Percentiles rank a stretch among this genome's conserved stretches.
Evolutionary conservation across 352 stramenopile species (phyloP).

Genomic region (Phytophthora megakarya): DNA sequence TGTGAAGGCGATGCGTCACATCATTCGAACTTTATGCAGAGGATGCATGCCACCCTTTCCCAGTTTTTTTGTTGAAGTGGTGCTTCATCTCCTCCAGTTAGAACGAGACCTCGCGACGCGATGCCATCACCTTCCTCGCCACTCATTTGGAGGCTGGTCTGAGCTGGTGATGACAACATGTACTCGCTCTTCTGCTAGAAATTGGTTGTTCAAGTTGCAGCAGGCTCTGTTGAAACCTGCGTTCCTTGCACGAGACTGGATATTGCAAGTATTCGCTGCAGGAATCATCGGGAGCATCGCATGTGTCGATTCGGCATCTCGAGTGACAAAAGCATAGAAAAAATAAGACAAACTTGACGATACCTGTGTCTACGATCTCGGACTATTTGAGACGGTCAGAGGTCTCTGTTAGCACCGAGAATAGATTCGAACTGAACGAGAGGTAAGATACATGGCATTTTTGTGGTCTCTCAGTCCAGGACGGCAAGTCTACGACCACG

Average conservation of each 20-base stretch:
- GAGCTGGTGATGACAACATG: background rate
- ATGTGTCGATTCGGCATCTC: slow-evolving; percentile 5
- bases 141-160: background rate
- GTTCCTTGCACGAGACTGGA: background rate
- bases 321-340: slow-evolving; percentile 17
- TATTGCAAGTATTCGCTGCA: background rate
- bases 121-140: background rate
- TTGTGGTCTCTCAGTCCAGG: slow-evolving; percentile 24
- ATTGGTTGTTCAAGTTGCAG: background rate
- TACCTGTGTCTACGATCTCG: slow-evolving; percentile 1
- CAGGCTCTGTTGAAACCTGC: background rate
- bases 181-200: background rate
- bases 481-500: too few relatives aligned
- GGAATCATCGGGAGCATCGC: background rate
- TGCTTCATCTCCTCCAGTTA: slow-evolving; percentile 8
- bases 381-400: background rate
- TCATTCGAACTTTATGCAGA: slow-evolving; percentile 13
- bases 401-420: too few relatives aligned
- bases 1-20: slow-evolving; percentile 1
- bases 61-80: slow-evolving; percentile 16
- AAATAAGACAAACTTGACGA: slow-evolving; percentile 19
- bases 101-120: background rate
- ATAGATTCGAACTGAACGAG: background rate
- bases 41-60: slow-evolving; percentile 1
- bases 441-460: slow-evolving; percentile 43